These are phyloP conservation scores for Aspergillus proliferans DNA, from an alignment of 2,329 filamentous ascomycete genomes.

Conservation along the genomic window DNA sequence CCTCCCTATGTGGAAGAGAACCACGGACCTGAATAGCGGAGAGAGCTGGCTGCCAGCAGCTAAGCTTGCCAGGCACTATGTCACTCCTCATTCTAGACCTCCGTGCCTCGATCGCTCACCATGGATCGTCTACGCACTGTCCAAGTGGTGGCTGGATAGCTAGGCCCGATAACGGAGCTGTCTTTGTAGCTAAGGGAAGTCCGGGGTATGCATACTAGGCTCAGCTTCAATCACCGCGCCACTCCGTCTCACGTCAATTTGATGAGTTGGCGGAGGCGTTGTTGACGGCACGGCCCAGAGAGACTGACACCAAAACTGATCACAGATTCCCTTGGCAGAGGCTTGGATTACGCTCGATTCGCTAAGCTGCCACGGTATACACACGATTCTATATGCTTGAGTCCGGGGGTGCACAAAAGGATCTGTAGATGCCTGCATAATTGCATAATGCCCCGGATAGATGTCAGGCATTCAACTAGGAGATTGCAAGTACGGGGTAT, in stretches of 20 bases:
- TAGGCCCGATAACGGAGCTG: too few species aligned
- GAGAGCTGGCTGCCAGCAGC: not conserved
- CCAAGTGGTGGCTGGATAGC: not conserved
- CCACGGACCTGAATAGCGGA: not conserved
- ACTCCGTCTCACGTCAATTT: not conserved
- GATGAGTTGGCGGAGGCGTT: not conserved
- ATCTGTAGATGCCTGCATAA: not conserved
- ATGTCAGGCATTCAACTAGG: not conserved
- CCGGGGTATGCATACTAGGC: not conserved
- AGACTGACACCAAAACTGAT: not conserved
- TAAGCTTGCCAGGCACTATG: slow-evolving; percentile 4
- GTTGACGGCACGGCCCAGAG: not conserved
- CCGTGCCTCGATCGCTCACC: slow-evolving; percentile 9
- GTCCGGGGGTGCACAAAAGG: not conserved
- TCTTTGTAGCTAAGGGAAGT: too few species aligned
- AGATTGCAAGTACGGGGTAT: not conserved
- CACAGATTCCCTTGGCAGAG: not conserved
- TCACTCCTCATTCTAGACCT: slow-evolving; percentile 5
- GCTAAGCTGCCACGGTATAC: not conserved
- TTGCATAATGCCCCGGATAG: not conserved
- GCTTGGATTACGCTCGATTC: not conserved
- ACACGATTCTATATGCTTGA: not conserved
- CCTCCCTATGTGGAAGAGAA: not conserved
- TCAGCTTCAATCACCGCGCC: not conserved
- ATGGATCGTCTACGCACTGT: slow-evolving; percentile 4